phyloP scores from a whole-genome alignment of 257 asterid species.

The Nicotiana sylvestris region DNA sequence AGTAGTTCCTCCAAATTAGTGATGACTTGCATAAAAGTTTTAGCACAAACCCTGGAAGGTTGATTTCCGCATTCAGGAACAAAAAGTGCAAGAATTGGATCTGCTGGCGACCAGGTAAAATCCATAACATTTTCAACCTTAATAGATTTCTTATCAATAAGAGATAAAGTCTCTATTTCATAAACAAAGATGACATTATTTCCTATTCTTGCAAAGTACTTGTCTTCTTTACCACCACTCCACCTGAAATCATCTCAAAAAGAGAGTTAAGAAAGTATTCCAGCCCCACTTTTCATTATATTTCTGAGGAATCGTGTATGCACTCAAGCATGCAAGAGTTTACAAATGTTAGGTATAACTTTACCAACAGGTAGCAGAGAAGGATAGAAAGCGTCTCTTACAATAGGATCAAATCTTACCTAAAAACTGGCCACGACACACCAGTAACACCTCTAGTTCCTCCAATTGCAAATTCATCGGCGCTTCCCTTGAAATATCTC shows the following conservation, averaged over 20 bases:
- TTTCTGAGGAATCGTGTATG: not conserved
- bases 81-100: conserved; percentile 80
- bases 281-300: not conserved
- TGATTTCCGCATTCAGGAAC: conserved; percentile 97
- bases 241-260: conserved; percentile 45
- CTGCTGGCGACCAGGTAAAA: conserved; percentile 92
- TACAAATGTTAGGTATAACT: not conserved
- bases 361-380: not conserved
- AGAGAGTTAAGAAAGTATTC: not conserved
- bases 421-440: conserved; percentile 97
- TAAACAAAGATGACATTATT: conserved; percentile 75
- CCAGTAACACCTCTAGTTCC: conserved; percentile 94
- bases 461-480: conserved; percentile 87
- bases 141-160: conserved; percentile 79
- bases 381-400: not conserved
- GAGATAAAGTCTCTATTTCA: conserved; percentile 82
- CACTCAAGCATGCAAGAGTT: not conserved
- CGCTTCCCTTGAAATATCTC: conserved; percentile 92
- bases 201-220: conserved; percentile 88
- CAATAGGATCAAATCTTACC: conserved; percentile 33
- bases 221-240: conserved; percentile 89
- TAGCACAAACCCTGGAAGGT: conserved; percentile 76
- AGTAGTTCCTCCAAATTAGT: not conserved
- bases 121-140: conserved; percentile 88
- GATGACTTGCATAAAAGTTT: not conserved